Conservation (phyloP, 2,329 filamentous ascomycete genomes). For the Amylocarpus encephaloides region DNA sequence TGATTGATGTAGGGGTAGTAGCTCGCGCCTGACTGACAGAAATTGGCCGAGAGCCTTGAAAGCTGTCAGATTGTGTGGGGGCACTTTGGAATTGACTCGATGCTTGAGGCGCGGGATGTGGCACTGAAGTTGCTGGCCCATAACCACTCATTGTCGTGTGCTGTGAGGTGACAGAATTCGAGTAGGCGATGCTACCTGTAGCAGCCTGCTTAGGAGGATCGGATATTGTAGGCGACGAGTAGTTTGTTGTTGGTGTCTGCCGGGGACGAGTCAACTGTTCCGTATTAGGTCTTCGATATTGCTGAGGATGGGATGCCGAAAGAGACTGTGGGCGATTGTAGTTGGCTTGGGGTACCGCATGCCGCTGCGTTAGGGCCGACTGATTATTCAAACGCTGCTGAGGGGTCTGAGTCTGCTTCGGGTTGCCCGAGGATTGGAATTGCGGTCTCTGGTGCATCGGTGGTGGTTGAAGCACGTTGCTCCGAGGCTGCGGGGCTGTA, state of each 20-base stretch:
- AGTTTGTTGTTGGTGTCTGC: background rate
- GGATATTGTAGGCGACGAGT: too few species aligned
- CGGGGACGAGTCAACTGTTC: conserved; percentile 1
- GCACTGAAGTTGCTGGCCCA: background rate
- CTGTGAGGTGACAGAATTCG: too few species aligned
- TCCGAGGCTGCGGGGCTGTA: conserved; percentile 10
- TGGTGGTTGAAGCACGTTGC: conserved; percentile 17
- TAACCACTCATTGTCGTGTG: background rate
- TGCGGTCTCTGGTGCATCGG: conserved; percentile 18
- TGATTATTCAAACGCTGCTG: background rate
- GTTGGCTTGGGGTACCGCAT: background rate
- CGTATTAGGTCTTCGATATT: conserved; percentile 1
- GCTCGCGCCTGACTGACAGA: too few species aligned
- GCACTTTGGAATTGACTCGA: background rate
- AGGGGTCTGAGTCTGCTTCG: background rate
- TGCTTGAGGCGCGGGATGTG: background rate
- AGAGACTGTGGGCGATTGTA: conserved; percentile 1
- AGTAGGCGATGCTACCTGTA: too few species aligned
- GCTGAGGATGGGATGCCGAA: conserved; percentile 6
- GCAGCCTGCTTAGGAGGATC: background rate
- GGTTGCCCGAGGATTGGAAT: conserved; percentile 8
- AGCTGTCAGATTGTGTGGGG: too few species aligned
- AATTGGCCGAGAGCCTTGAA: too few species aligned
- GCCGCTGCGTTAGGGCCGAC: background rate
- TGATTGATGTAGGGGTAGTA: too few species aligned